Base-by-base conservation (phyloP, 331 rosid genomes). In the Pyracantha coccinea region DNA sequence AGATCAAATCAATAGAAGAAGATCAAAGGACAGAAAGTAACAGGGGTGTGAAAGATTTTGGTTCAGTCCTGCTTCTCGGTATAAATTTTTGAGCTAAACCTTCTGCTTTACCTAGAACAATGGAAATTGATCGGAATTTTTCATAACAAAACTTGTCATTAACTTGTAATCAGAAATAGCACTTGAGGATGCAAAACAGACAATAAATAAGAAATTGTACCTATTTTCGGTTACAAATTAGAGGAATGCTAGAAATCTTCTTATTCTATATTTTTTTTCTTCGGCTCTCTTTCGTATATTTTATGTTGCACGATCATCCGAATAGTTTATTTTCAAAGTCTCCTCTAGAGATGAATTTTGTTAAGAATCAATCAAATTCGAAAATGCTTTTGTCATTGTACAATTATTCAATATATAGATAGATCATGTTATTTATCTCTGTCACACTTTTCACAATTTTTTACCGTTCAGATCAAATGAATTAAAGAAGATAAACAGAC, bases 391-490 rank as follows among this genome's bases (percentile, higher is more conserved):
- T 29, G 31, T 29, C 31, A 29, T 29, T 29, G 31, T 29, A 29
- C 31, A 29, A 29, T 29, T 29, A 29, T 29, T 29, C 31, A 32
- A 32, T 32, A 32, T 32, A 33, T 1, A 33, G 41, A 35, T 35
- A 35, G 41, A 8, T 1, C 41, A 35, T 8, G 41, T 35, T 35
- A 8, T 8, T 35, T 35, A 7, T 33, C 2, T 32, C 0, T 32
- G 0, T 0, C 3, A 38, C 44, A 38, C 13, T 38, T 38, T 0
- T 38, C 13, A 38, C 0, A 38, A 38, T 9, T 9, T 38, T 38
- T 38, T 0, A 0, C 4, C 14, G 13, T 0, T 38, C 14, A 38
- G 0, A 38, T 38, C 1, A 38, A 38, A 38, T 38, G 4, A 38
- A 38, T 38, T 38, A 1, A 38, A 38, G 1, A 38, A 10, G 4